Conservation (phyloP, 73 alveolate genomes). For the Stentor roeselii region DNA sequence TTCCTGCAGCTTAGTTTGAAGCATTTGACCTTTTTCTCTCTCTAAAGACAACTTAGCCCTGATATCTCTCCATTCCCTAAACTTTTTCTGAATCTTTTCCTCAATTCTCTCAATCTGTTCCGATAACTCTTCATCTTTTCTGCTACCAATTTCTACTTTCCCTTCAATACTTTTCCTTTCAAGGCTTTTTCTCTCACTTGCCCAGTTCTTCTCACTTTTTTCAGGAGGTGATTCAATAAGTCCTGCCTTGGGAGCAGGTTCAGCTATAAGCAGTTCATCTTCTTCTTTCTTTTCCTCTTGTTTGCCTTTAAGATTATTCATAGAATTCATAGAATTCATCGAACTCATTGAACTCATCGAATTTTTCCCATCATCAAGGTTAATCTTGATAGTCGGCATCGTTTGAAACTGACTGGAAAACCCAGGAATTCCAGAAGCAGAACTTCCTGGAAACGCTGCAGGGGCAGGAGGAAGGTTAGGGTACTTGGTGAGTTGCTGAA, state of each 20-base stretch:
- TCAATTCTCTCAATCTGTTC: constrained; percentile 3
- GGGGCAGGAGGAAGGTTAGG: no score
- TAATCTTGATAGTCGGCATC: not conserved
- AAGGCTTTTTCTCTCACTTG: not conserved
- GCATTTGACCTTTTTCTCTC: not conserved
- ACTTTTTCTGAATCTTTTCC: not conserved
- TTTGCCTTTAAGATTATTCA: not conserved
- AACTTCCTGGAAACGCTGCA: not conserved
- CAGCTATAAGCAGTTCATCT: not conserved
- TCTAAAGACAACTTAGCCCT: constrained; percentile 5
- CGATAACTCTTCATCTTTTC: not conserved
- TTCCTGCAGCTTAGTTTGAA: not conserved
- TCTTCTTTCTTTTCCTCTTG: not conserved
- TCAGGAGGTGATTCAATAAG: no score
- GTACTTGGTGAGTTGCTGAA: no score
- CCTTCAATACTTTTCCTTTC: not conserved
- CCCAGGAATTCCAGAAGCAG: not conserved
- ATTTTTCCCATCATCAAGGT: not conserved
- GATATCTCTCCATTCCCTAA: constrained; percentile 25
- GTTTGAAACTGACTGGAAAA: not conserved
- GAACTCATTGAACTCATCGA: not conserved
- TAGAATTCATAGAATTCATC: not conserved
- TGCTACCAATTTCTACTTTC: not conserved
- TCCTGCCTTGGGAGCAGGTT: not conserved
- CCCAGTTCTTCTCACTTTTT: no score